Evolutionary conservation across 805 yeast genomes (phyloP), one percentile per base, ranked within the genome.

Genomic region (Kodamaea neixiangensis): DNA sequence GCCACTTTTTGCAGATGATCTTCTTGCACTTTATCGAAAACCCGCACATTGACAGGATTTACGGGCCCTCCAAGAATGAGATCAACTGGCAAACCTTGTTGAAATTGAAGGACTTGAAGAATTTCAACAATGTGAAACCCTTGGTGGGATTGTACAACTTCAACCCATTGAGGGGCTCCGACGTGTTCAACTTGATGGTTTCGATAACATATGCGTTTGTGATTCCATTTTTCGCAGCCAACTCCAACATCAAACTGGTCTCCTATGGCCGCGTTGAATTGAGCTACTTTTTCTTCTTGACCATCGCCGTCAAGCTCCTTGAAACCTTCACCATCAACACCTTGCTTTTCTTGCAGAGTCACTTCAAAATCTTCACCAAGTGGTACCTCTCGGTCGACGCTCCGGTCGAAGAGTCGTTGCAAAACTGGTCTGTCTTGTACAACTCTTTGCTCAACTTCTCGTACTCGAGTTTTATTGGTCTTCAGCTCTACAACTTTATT

Each of bases 41-140:
- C 59, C 96, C 96, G 22, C 96, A 88, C 67, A 89, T 89, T 58
- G 91, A 87, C 53, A 87, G 86, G 69, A 87, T 86, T 14, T 89
- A 85, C 61, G 78, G 78, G 2, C 86, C 86, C 18, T 68, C 76
- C 18, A 60, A 66, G 25, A 74, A 69, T 41, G 73, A 67, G 46
- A 62, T 61, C 35, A 74, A 72, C 48, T 65, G 70, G 46, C 66
- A 65, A 39, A 66, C 66, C 59, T 68, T 62, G 58, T 67, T 65
- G 51, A 79, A 79, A 56, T 71, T 81, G 61, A 81, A 67, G 70
- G 81, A 68, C 77, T 73, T 74, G 65, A 68, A 67, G 46, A 60
- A 65, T 51, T 75, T 74, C 46, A 74, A 73, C 49, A 72, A 74
- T 55, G 57, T 65, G 38, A 71, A 68, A 51, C 78, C 89, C 5